phyloP scores from a whole-genome alignment of 2,329 filamentous ascomycete species.

The Pseudogymnoascus sp. region DNA sequence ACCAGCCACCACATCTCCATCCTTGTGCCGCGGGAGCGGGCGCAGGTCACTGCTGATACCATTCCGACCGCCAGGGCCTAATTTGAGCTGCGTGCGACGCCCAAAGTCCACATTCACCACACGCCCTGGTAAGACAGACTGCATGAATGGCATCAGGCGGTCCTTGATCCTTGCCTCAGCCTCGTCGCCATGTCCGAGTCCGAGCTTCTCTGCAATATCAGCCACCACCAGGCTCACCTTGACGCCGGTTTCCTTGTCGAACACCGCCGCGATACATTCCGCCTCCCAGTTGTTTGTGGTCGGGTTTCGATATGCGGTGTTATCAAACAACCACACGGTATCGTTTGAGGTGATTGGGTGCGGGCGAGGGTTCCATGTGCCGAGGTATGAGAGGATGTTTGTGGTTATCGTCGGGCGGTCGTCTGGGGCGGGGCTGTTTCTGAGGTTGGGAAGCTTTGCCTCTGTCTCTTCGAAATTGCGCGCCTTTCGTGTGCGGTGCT shows the following conservation, averaged over 20 bases:
- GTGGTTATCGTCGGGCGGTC: constrained; percentile 18
- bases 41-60: constrained; percentile 63
- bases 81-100: constrained; percentile 35
- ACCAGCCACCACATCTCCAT: constrained; percentile 40
- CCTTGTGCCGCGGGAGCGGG: constrained; percentile 38
- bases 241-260: constrained; percentile 62
- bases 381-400: constrained; percentile 42
- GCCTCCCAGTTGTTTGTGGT: constrained; percentile 57
- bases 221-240: constrained; percentile 61
- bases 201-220: constrained; percentile 61
- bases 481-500: constrained; percentile 41
- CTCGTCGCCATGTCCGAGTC: constrained; percentile 50
- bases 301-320: constrained; percentile 63
- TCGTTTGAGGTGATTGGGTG: constrained; percentile 52
- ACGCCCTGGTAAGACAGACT: constrained; percentile 63
- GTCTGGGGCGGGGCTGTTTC: constrained; percentile 20
- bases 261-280: constrained; percentile 77
- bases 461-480: constrained; percentile 44
- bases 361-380: constrained; percentile 47
- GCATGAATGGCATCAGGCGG: constrained; percentile 69
- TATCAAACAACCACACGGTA: constrained; percentile 83
- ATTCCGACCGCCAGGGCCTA: constrained; percentile 64
- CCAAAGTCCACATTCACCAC: constrained; percentile 57
- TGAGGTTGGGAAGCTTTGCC: constrained; percentile 36
- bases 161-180: constrained; percentile 53